Percentiles rank a stretch among this genome's conserved stretches.
These are phyloP conservation scores for Juglanconis oblonga DNA, from an alignment of 2,329 filamentous ascomycete genomes.

Conservation along the genomic window DNA sequence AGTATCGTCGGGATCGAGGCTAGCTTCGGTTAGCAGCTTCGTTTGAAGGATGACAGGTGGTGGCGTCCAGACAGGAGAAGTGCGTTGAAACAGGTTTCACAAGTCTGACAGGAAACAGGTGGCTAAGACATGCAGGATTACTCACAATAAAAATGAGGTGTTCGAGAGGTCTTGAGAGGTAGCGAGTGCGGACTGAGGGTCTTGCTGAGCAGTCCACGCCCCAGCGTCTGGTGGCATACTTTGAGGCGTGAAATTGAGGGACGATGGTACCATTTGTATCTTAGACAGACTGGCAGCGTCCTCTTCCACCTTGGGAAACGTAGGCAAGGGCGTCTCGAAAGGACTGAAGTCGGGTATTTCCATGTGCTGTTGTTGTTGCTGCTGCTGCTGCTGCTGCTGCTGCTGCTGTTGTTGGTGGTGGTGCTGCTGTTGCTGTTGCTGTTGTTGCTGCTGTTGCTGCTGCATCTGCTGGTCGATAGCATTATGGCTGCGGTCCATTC, in stretches of 20 bases:
- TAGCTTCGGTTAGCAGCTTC: slow-evolving; percentile 9
- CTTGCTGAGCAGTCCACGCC: slow-evolving; percentile 15
- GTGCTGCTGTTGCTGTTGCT: slow-evolving; percentile 11
- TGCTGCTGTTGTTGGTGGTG: slow-evolving; percentile 13
- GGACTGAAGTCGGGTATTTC: slow-evolving; percentile 18
- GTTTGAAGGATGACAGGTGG: not conserved
- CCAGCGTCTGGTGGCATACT: slow-evolving; percentile 15
- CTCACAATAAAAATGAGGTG: slow-evolving; percentile 19
- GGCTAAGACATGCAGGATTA: not conserved
- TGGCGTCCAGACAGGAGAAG: slow-evolving; percentile 4
- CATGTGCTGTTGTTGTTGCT: slow-evolving; percentile 14
- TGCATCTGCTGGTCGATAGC: slow-evolving; percentile 20
- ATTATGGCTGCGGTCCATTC: slow-evolving; percentile 14
- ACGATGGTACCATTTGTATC: slow-evolving; percentile 17
- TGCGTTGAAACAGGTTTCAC: slow-evolving; percentile 14
- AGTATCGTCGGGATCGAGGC: slow-evolving; percentile 18
- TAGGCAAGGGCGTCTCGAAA: slow-evolving; percentile 18
- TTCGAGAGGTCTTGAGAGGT: slow-evolving; percentile 18
- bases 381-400: slow-evolving; percentile 10
- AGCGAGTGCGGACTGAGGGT: slow-evolving; percentile 16
- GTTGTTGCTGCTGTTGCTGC: slow-evolving; percentile 20
- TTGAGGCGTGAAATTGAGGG: slow-evolving; percentile 16
- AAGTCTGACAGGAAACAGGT: not conserved
- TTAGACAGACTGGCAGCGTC: slow-evolving; percentile 18
- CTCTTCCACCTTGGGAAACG: slow-evolving; percentile 18